These are phyloP conservation scores for Aspergillus fumigatus DNA, from an alignment of 2,329 filamentous ascomycete genomes.

Conservation along the genomic window DNA sequence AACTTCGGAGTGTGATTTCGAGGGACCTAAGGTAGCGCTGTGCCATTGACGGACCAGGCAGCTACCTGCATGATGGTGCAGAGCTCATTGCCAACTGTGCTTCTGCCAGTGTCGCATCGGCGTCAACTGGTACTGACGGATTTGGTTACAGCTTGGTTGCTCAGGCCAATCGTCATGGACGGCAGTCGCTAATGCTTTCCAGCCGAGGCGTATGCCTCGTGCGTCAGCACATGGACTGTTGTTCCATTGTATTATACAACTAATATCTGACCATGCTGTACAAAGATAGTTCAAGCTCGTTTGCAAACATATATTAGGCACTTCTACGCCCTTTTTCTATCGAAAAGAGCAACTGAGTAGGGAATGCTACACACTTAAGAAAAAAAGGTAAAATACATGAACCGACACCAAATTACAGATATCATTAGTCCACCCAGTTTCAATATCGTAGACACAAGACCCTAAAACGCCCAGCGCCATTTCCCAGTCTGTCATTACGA, in stretches of 20 bases:
- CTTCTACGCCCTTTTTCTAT: neutral
- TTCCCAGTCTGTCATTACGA: conserved; percentile 1
- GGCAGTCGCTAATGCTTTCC: neutral
- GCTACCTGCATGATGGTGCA: neutral
- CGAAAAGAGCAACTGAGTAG: neutral
- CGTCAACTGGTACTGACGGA: neutral
- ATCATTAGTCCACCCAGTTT: neutral
- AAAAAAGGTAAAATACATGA: neutral
- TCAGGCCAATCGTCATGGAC: neutral
- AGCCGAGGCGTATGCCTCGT: neutral
- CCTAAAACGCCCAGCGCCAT: conserved; percentile 18
- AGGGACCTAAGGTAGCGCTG: neutral
- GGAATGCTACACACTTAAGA: neutral
- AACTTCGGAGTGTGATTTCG: neutral
- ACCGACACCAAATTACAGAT: neutral
- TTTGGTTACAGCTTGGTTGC: neutral
- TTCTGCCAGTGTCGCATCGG: no score
- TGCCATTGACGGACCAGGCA: neutral
- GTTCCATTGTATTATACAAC: neutral
- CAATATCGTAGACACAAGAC: neutral
- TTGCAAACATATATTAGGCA: neutral
- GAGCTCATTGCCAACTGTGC: neutral
- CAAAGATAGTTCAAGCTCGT: neutral
- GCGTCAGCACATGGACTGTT: neutral
- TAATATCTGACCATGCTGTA: neutral